Percentiles rank a stretch among this genome's conserved stretches.
phyloP scores from a whole-genome alignment of 208 protist genomes.

The Crithidia fasciculata region DNA sequence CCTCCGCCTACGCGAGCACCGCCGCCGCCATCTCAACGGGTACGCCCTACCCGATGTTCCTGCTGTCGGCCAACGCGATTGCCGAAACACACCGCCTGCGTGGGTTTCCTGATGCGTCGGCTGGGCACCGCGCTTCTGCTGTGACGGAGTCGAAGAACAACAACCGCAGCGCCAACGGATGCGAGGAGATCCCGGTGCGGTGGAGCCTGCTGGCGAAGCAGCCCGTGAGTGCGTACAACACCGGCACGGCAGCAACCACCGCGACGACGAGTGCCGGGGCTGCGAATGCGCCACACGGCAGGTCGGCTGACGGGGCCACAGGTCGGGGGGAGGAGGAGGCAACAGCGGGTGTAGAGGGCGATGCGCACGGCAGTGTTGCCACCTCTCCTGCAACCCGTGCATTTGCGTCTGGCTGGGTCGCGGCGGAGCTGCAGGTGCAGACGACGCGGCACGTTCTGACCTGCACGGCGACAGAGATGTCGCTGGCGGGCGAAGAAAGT shows the following conservation, averaged over 20 bases:
- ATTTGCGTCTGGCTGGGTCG: conserved; percentile 26
- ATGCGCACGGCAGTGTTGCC: too few relatives aligned
- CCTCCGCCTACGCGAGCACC: conserved; percentile 23
- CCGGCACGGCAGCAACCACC: not conserved
- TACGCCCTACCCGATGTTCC: conserved; percentile 32
- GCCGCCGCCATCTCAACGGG: conserved; percentile 21
- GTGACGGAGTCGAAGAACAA: conserved; percentile 24
- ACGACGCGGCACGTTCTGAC: conserved; percentile 24
- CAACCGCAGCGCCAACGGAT: conserved; percentile 35
- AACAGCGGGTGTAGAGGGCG: too few relatives aligned
- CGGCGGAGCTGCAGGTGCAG: conserved; percentile 38
- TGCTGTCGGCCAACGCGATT: conserved; percentile 32
- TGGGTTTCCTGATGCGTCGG: conserved; percentile 9
- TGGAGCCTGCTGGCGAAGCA: conserved; percentile 32
- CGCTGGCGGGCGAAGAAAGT: not conserved
- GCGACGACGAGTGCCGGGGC: not conserved
- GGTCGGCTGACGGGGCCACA: too few relatives aligned
- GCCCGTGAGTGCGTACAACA: not conserved
- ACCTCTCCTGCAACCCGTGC: not conserved
- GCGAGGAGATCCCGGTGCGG: conserved; percentile 32
- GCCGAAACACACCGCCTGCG: conserved; percentile 33
- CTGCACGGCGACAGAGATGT: conserved; percentile 30
- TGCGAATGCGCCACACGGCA: not conserved
- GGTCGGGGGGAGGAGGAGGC: too few relatives aligned
- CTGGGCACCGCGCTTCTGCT: not conserved